These are phyloP conservation scores for Leucocoprinus leucothites DNA, from an alignment of 768 basidiomycete species.

Conservation along the genomic window DNA sequence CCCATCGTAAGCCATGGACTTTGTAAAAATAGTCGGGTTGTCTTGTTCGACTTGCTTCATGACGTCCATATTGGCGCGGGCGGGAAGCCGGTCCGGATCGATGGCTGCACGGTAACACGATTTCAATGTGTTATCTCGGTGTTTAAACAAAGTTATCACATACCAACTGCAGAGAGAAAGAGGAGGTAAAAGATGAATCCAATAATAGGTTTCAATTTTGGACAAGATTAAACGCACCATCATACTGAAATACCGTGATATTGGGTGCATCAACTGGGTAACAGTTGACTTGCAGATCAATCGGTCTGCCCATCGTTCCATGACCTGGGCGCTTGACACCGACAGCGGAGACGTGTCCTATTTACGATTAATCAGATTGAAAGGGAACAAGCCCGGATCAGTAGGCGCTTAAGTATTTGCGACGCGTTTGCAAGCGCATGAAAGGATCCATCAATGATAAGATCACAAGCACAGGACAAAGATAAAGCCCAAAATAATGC, in stretches of 20 bases:
- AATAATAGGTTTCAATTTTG: not conserved
- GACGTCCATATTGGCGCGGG: constrained; percentile 64
- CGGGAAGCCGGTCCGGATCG: constrained; percentile 63
- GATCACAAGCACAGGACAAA: constrained; percentile 32
- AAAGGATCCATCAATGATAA: constrained; percentile 53
- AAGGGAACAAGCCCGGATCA: not conserved
- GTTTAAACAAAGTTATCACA: not conserved
- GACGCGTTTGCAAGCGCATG: not conserved
- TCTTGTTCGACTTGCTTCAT: constrained; percentile 59
- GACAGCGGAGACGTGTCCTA: constrained; percentile 25
- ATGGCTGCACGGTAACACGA: constrained; percentile 41
- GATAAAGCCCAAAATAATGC: constrained; percentile 18
- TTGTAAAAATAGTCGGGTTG: constrained; percentile 65
- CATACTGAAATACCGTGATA: constrained; percentile 67
- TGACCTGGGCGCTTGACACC: constrained; percentile 32
- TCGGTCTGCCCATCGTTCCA: constrained; percentile 25
- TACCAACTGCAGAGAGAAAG: constrained; percentile 4
- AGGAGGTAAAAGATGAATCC: not conserved
- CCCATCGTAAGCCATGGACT: constrained; percentile 73
- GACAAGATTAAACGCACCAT: constrained; percentile 46
- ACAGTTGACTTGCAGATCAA: constrained; percentile 46
- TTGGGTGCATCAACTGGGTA: constrained; percentile 59
- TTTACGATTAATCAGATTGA: constrained; percentile 13
- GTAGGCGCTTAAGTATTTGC: not conserved
- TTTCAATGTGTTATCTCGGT: no score